Conservation (phyloP, 2,329 filamentous ascomycete genomes). For the Diaporthe velutina region DNA sequence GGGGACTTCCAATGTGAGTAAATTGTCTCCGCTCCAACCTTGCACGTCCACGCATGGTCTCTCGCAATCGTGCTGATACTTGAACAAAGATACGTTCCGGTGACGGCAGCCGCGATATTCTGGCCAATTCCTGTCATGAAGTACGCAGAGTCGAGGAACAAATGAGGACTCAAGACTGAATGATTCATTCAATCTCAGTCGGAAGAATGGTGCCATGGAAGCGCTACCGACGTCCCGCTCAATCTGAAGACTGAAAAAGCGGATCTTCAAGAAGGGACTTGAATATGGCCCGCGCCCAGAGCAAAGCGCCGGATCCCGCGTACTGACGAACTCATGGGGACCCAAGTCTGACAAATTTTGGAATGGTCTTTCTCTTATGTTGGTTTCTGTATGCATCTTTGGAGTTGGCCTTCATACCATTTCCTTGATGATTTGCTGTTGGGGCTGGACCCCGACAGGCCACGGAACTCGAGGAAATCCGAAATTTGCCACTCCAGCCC, state of each 20-base stretch:
- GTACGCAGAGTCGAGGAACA: conserved; percentile 16
- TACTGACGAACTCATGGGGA: not conserved
- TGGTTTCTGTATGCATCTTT: not conserved
- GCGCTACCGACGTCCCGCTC: not conserved
- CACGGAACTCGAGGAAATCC: not conserved
- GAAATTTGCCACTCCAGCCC: not conserved
- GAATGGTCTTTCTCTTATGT: not conserved
- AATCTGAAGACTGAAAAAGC: not conserved
- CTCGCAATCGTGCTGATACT: not conserved
- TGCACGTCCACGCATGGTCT: no score
- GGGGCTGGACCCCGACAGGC: conserved; percentile 2
- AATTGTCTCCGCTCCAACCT: not conserved
- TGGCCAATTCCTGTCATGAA: conserved; percentile 27
- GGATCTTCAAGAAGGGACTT: not conserved
- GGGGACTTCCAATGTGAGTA: conserved; percentile 23
- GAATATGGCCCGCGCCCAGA: not conserved
- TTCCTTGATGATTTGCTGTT: not conserved
- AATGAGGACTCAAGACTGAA: not conserved
- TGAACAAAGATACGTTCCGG: conserved; percentile 11
- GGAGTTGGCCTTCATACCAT: not conserved
- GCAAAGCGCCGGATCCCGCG: not conserved
- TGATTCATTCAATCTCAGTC: not conserved
- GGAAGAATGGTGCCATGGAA: no score
- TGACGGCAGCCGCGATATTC: conserved; percentile 25
- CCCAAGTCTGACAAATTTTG: not conserved